These are phyloP conservation scores for Aspergillus floridensis DNA, from an alignment of 2,329 filamentous ascomycete species.

Conservation along the genomic window DNA sequence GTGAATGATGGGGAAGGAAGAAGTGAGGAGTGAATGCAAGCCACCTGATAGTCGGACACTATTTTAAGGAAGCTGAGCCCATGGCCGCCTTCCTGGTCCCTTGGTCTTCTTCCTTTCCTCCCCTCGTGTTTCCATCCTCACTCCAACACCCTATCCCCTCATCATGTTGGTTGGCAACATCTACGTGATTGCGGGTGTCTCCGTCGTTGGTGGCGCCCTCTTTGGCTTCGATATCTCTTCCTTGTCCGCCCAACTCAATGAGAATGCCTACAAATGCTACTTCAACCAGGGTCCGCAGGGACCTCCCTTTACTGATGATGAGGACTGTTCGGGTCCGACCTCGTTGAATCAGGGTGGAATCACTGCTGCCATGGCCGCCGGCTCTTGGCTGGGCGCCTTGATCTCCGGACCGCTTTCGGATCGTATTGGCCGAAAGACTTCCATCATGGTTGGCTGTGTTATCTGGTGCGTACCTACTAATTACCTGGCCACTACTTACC, in stretches of 20 bases:
- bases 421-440: constrained; percentile 50
- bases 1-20: too few relatives aligned
- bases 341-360: constrained; percentile 63
- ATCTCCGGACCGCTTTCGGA: constrained; percentile 57
- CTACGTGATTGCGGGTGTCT: constrained; percentile 57
- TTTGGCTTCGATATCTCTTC: constrained; percentile 39
- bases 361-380: constrained; percentile 69
- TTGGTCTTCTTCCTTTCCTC: not conserved
- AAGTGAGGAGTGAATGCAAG: not conserved
- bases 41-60: not conserved
- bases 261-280: constrained; percentile 62
- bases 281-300: constrained; percentile 58
- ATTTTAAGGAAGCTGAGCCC: not conserved
- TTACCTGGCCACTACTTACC: constrained; percentile 35
- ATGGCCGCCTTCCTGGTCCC: not conserved
- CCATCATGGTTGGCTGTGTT: constrained; percentile 51
- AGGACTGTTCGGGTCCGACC: constrained; percentile 46
- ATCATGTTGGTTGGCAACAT: constrained; percentile 47
- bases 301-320: constrained; percentile 54
- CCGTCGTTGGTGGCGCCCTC: constrained; percentile 39
- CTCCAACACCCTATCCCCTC: not conserved
- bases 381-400: constrained; percentile 64
- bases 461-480: constrained; percentile 41
- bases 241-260: constrained; percentile 33
- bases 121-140: not conserved